These are phyloP conservation scores for Juglanconis juglandina DNA, from an alignment of 2,329 filamentous ascomycete genomes.

Conservation along the genomic window DNA sequence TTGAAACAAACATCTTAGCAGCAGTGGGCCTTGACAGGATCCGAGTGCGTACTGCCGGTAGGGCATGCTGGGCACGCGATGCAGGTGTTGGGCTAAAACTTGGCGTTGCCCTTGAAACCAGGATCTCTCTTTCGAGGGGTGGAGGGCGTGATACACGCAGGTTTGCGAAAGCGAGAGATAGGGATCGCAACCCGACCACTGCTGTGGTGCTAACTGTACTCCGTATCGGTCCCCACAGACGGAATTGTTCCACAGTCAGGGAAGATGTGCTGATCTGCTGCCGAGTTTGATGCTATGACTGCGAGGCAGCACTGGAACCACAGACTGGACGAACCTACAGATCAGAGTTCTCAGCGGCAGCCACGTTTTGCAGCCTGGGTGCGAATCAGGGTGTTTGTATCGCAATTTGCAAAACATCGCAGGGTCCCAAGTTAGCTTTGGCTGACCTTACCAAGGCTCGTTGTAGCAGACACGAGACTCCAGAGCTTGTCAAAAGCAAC, in stretches of 20 bases:
- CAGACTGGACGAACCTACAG: background rate
- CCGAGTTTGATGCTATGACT: background rate
- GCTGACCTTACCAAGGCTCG: background rate
- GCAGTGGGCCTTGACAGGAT: conserved; percentile 7
- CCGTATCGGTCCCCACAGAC: background rate
- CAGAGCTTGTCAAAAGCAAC: background rate
- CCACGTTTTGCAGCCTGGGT: background rate
- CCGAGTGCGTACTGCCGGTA: background rate
- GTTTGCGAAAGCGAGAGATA: conserved; percentile 6
- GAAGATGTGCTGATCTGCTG: background rate
- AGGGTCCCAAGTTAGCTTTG: background rate
- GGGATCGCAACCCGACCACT: background rate
- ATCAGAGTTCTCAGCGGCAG: too few species aligned
- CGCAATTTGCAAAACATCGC: background rate
- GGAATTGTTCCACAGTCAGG: background rate
- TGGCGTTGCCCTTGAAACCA: conserved; percentile 12
- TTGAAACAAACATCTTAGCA: conserved; percentile 12
- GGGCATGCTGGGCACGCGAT: background rate
- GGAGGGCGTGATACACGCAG: background rate
- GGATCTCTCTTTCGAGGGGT: background rate
- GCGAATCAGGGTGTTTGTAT: background rate
- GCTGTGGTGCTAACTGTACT: background rate
- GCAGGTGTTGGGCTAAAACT: conserved; percentile 8
- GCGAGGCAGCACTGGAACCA: background rate
- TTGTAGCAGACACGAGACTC: background rate